Conservation (phyloP, 495 filamentous ascomycete genomes). For the Penicillium nucicola region DNA sequence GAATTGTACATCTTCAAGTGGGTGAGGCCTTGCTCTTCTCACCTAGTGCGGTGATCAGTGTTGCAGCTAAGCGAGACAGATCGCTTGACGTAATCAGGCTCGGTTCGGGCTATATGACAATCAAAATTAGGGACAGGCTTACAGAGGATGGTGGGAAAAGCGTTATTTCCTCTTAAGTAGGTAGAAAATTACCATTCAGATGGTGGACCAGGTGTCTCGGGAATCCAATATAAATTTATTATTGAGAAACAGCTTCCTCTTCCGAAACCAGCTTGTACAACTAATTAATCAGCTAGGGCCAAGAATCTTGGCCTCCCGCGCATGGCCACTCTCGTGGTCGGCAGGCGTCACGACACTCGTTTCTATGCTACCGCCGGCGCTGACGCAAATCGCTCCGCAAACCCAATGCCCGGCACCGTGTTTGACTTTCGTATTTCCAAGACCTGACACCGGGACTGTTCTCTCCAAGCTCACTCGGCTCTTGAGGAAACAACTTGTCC, state of each 20-base stretch:
- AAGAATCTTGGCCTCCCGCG: conserved; percentile 49
- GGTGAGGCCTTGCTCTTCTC: conserved; percentile 65
- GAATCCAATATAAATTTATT: conserved; percentile 70
- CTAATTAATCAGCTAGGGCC: conserved; percentile 43
- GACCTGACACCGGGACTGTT: conserved; percentile 74
- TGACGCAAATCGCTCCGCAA: conserved; percentile 47
- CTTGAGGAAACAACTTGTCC: conserved; percentile 84
- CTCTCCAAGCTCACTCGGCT: conserved; percentile 73
- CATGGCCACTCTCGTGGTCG: conserved; percentile 48
- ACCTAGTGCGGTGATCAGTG: conserved; percentile 21
- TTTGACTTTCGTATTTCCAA: conserved; percentile 81
- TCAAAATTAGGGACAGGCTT: too few species aligned
- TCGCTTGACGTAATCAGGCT: too few species aligned
- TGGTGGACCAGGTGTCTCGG: conserved; percentile 89
- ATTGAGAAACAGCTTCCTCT: conserved; percentile 51
- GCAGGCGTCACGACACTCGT: conserved; percentile 87
- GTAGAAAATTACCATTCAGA: too few species aligned
- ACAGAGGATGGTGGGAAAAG: too few species aligned
- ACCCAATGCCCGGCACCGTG: conserved; percentile 71
- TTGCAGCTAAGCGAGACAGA: too few species aligned
- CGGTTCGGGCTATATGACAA: too few species aligned
- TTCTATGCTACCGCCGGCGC: conserved; percentile 62
- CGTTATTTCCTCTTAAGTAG: too few species aligned
- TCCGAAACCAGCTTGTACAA: conserved; percentile 54
- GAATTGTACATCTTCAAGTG: conserved; percentile 53